These are phyloP conservation scores for Claviceps sp. DNA, from an alignment of 2,329 filamentous ascomycete genomes.

Conservation along the genomic window DNA sequence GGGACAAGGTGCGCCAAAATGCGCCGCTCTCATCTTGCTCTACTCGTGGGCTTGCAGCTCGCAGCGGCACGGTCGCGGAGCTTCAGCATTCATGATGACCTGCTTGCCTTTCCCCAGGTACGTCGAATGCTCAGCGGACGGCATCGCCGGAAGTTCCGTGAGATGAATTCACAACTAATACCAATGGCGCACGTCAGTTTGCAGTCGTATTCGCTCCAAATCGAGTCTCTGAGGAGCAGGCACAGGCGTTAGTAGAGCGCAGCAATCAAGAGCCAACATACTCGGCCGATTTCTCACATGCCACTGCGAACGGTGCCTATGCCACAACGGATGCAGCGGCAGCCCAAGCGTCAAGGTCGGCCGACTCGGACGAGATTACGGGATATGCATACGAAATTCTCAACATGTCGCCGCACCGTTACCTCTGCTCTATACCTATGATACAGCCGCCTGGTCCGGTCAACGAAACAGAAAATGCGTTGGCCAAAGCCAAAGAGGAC, in stretches of 20 bases:
- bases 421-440: constrained; percentile 73
- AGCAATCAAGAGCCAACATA: constrained; percentile 22
- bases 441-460: constrained; percentile 44
- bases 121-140: constrained; percentile 10
- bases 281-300: constrained; percentile 25
- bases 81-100: constrained; percentile 81
- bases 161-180: constrained; percentile 1
- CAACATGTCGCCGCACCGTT: constrained; percentile 53
- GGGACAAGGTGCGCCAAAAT: constrained; percentile 24
- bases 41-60: constrained; percentile 32
- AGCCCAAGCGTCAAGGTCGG: constrained; percentile 10
- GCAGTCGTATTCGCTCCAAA: constrained; percentile 64
- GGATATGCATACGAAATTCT: constrained; percentile 53
- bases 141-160: too few species aligned
- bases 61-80: constrained; percentile 34
- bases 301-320: constrained; percentile 21
- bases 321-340: not conserved
- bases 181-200: constrained; percentile 39
- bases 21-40: constrained; percentile 33
- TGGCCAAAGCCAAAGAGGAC: constrained; percentile 61
- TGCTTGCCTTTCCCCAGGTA: constrained; percentile 79
- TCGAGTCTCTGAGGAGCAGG: constrained; percentile 59
- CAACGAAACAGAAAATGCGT: constrained; percentile 52
- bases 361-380: constrained; percentile 18
- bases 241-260: constrained; percentile 43